These are phyloP conservation scores for Scytalidium lignicola DNA, from an alignment of 2,329 filamentous ascomycete genomes.

Conservation along the genomic window DNA sequence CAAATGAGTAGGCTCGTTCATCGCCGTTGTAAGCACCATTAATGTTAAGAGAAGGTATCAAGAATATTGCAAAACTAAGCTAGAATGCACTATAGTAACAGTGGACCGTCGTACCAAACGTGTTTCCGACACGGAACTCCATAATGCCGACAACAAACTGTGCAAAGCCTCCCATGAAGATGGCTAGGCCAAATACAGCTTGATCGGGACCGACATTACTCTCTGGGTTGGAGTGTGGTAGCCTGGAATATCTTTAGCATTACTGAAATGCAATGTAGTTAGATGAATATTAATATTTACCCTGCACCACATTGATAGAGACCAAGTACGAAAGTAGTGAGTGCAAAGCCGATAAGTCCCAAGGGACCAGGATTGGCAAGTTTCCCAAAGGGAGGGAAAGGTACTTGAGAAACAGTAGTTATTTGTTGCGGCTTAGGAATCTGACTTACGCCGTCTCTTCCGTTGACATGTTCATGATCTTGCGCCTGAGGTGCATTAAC, in stretches of 20 bases:
- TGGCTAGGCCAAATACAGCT: slow-evolving; percentile 22
- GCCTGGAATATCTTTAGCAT: slow-evolving; percentile 9
- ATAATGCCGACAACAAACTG: slow-evolving; percentile 28
- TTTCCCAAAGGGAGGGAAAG: slow-evolving; percentile 24
- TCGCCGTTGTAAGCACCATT: slow-evolving; percentile 36
- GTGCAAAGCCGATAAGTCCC: slow-evolving; percentile 57
- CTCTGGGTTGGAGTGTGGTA: slow-evolving; percentile 20
- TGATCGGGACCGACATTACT: slow-evolving; percentile 18
- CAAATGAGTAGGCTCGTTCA: slow-evolving; percentile 37
- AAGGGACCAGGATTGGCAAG: slow-evolving; percentile 57
- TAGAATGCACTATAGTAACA: slow-evolving; percentile 59
- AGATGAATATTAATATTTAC: slow-evolving; percentile 36
- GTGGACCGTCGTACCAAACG: slow-evolving; percentile 56
- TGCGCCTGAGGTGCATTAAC: background rate
- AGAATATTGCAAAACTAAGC: slow-evolving; percentile 54
- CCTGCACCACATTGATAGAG: slow-evolving; percentile 40
- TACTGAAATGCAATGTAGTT: background rate
- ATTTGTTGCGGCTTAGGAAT: background rate
- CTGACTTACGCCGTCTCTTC: background rate
- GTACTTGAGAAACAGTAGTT: background rate
- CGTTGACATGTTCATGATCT: background rate
- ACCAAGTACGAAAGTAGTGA: slow-evolving; percentile 58
- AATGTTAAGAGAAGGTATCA: slow-evolving; percentile 47
- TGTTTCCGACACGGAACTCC: slow-evolving; percentile 51
- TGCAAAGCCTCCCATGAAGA: slow-evolving; percentile 25